Evolutionary conservation across 805 yeast species (phyloP), one percentile per base, ranked within the genome.

Genomic region (Blastobotrys terrestris): DNA sequence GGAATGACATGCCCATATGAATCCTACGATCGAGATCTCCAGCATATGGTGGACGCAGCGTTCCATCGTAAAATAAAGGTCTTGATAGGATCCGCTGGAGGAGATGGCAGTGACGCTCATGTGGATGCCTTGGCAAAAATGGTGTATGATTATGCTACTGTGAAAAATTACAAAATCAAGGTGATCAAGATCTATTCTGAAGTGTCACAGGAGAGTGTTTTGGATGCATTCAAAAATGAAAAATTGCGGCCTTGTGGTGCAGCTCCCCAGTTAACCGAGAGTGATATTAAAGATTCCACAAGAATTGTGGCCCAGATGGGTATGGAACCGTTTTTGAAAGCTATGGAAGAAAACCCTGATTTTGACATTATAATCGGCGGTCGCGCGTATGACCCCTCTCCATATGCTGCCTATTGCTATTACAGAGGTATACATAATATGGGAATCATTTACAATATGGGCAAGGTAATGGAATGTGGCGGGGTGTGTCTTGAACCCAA

Each of bases 391-490:
- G 53, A 50, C 39, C 53, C 53, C 7, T 2, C 49, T 5, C 53
- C 53, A 13, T 50, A 50, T 19, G 53, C 53, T 6, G 53, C 53
- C 5, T 50, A 16, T 31, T 50, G 49, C 20, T 15, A 11, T n/a
- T 44, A 39, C 20, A 22, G 31, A 3, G 53, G 53, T 2, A 20
- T 50, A 43, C 5, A 26, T 3, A 20, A 45, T 5, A 4, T 44
- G n/a, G 44, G 53, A 5, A 44, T 46, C 15, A 20, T 18, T 15
- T 45, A 50, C 18, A 46, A 50, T 31, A 44, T 50, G 49, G 53
- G 53, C 14, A 50, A 50, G 44, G 21, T 50, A 5, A 50, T 50
- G 53, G 53, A 50, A 16, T 50, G 49, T n/a, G 53, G 49, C 11
- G 53, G 50, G n/a, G n/a, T n/a, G n/a, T n/a, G n/a, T n/a, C n/a